Evolutionary conservation across 78 protist genomes (phyloP), one percentile per base, ranked within the genome.

Genomic region (Polysphondylium violaceum): DNA sequence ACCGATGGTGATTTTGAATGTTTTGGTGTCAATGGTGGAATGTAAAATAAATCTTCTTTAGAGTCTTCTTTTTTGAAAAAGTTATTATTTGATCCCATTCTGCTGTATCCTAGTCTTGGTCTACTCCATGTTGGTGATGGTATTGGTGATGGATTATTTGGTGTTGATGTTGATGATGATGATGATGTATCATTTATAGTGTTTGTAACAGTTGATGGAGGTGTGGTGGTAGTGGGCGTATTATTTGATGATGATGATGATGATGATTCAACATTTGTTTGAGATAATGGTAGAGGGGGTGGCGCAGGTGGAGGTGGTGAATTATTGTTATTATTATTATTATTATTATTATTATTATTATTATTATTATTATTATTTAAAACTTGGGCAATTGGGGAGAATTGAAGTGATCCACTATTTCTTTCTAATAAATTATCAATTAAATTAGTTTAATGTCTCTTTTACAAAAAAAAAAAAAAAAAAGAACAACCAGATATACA

Each of bases 21-120:
- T 72, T 55, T 72, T 31, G 78, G 78, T 36, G 78, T 36, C 6
- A 44, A 33, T 51, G 78, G 78, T 31, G 44, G 59, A 50, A 72
- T 51, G n/a, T 72, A 72, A 12, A 72, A 29, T 68, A 68, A 36
- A 33, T 38, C 23, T n/a, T 43, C 76, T 19, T 29, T 23, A 14
- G 47, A 29, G 31, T 72, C 78, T 11, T 33, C 51, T 4, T 44
- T 72, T 50, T 72, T 44, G 33, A 72, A 72, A 23, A 72, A 72
- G 51, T 72, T 72, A 1, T 55, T 55, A 17, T 41, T 51, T 50
- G 78, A 72, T 5, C 21, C 29, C 14, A 2, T 27, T 72, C 78
- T 72, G 17, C 38, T 56, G 8, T 8, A 12, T 25, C 78, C 78
- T 31, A 72, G 12, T 51, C 63, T 72, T 72, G 78, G 56, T 50